Evolutionary conservation across 371 early-diverging fungal species (phyloP).

Genomic region (Homolaphlyctis polyrhiza): DNA sequence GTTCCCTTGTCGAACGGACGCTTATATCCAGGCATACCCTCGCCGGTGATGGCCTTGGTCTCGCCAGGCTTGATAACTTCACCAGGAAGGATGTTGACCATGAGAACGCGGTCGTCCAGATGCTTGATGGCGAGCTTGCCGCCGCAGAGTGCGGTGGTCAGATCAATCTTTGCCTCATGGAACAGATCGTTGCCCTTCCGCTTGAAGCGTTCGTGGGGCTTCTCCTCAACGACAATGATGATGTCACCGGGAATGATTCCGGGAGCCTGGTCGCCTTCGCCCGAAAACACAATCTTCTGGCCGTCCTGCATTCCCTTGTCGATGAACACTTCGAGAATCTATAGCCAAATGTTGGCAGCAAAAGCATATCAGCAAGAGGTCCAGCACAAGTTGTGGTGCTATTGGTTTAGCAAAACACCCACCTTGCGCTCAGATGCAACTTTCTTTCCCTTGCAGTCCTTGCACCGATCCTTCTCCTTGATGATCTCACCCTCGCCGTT

Average conservation of each 20-base stretch:
- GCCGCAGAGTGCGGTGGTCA: constrained; percentile 90
- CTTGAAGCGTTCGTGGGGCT: constrained; percentile 73
- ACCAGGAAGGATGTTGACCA: constrained; percentile 83
- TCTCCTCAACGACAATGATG: constrained; percentile 73
- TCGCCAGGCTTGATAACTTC: constrained; percentile 86
- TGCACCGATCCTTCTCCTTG: constrained; percentile 81
- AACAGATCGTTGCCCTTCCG: constrained; percentile 80
- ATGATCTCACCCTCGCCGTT: constrained; percentile 86
- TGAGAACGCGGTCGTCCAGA: constrained; percentile 84
- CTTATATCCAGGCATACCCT: constrained; percentile 89
- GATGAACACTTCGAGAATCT: constrained; percentile 78
- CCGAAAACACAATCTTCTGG: constrained; percentile 82
- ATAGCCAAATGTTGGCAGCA: not conserved
- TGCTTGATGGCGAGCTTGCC: constrained; percentile 84
- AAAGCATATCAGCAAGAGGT: not conserved
- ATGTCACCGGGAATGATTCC: constrained; percentile 77
- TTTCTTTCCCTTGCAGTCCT: constrained; percentile 80
- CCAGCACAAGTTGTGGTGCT: not conserved
- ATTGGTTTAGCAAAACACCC: not conserved
- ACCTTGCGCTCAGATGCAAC: constrained; percentile 77
- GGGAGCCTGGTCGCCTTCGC: constrained; percentile 87
- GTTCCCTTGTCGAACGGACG: constrained; percentile 72
- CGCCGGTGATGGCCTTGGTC: constrained; percentile 75
- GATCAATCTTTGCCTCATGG: constrained; percentile 79
- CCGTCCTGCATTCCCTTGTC: constrained; percentile 90